Evolutionary conservation across 352 stramenopile genomes (phyloP).

Genomic region (Phytophthora pistaciae): DNA sequence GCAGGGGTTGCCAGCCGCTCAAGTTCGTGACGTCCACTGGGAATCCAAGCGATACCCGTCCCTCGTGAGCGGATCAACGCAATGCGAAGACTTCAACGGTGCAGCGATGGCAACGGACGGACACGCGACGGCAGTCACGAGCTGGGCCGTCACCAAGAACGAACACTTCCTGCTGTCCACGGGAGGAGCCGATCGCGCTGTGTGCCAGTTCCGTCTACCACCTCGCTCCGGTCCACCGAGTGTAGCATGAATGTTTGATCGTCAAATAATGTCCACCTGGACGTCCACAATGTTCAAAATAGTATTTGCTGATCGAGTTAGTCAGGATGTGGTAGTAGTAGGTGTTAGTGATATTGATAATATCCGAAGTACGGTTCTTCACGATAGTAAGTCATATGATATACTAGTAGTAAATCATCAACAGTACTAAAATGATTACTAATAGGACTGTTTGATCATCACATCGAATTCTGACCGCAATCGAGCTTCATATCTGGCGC

Average conservation of each 20-base stretch:
- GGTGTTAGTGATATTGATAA: no score
- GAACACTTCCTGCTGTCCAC: constrained; percentile 80
- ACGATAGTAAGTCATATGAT: no score
- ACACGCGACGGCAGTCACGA: constrained; percentile 81
- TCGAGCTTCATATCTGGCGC: no score
- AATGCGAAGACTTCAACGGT: constrained; percentile 30
- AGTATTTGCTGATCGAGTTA: no score
- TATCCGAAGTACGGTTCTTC: no score
- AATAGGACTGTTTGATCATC: no score
- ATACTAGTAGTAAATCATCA: no score
- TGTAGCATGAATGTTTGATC: not conserved
- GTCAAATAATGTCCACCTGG: constrained; percentile 4
- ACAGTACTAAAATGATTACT: no score
- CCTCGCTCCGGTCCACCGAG: not conserved
- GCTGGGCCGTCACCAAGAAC: constrained; percentile 66
- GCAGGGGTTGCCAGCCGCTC: constrained; percentile 2
- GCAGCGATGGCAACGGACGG: constrained; percentile 42
- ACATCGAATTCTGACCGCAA: no score
- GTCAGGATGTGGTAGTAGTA: no score
- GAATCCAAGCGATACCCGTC: constrained; percentile 26
- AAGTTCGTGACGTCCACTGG: constrained; percentile 28
- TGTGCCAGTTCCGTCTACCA: constrained; percentile 79
- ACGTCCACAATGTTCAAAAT: not conserved
- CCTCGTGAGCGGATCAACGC: constrained; percentile 19
- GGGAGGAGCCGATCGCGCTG: constrained; percentile 73